Base-by-base conservation (phyloP, 306 rosid species). In the Vigna reflexopilosa region DNA sequence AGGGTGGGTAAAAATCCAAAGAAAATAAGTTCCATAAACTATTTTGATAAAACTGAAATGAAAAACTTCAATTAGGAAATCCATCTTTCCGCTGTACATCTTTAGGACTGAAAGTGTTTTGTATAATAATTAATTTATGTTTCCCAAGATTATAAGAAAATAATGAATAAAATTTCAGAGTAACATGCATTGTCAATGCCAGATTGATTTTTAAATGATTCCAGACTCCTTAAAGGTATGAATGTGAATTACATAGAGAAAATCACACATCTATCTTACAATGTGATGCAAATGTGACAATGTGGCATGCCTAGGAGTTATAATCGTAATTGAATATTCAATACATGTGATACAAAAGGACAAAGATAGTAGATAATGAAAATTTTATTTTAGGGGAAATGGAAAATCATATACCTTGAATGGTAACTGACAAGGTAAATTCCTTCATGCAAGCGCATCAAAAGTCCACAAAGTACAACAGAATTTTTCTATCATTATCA, bases 1-100 rank as follows among this genome's bases (percentile, higher is more conserved):
- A 34, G 50, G 81, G 49, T 17, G 3, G 75, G 32, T 22, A 9
- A 47, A 32, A 9, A 73, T 71, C 47, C 28, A 73, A 40, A 51
- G 80, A 52, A 71, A 74, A 68, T 40, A 73, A 12, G 16, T 47
- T 51, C 54, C 26, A 47, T 51, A 62, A 36, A 72, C 7, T 24
- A 30, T 17, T 77, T 66, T 48, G 38, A 63, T 54, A 82, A 47
- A 72, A 83, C 19, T 57, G 59, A 72, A 47, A 78, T 65, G 57
- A 17, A 73, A 66, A 40, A 2, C 22, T 72, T 49, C 30, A 61
- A 61, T 26, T 67, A 54, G 9, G 67, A 65, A 77, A 65, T 54
- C 44, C 15, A 72, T 78, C 80, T 66, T 49, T 70, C 22, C 19
- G 56, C 55, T 9, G 30, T 50, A 28, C 19, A 49, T n/a, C 52